A percentile compares a stretch with the other conserved stretches of the same genome.
These are phyloP conservation scores for Macrolepiota albuminosa DNA, from an alignment of 768 basidiomycete genomes.

Conservation along the genomic window DNA sequence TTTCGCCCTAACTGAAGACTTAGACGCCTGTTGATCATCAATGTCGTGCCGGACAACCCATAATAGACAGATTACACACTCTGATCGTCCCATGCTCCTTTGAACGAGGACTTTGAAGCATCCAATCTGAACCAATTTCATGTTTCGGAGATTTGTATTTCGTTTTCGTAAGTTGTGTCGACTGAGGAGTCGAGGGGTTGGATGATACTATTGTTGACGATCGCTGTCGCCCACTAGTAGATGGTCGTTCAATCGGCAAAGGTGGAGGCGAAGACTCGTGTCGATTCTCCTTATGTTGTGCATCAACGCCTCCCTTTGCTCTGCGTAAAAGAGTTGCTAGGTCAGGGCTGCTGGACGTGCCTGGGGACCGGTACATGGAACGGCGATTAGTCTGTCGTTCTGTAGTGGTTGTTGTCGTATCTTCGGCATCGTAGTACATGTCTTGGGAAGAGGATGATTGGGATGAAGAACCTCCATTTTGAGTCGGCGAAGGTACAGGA, in stretches of 20 bases:
- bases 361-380: conserved; percentile 83
- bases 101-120: conserved; percentile 41
- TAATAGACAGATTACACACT: conserved; percentile 29
- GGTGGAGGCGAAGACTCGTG: conserved; percentile 39
- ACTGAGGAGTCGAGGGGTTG: conserved; percentile 21
- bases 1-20: conserved; percentile 67
- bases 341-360: conserved; percentile 90
- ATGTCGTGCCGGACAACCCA: background rate
- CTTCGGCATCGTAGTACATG: conserved; percentile 61
- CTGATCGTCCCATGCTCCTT: conserved; percentile 45
- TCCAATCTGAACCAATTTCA: conserved; percentile 35
- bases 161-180: conserved; percentile 30
- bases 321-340: conserved; percentile 83
- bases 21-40: conserved; percentile 34
- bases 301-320: conserved; percentile 52
- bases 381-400: conserved; percentile 73
- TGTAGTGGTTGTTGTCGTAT: conserved; percentile 25
- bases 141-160: conserved; percentile 22
- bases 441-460: conserved; percentile 55
- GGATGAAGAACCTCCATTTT: conserved; percentile 29
- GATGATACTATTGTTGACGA: conserved; percentile 37
- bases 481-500: conserved; percentile 27
- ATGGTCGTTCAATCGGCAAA: conserved; percentile 31
- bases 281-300: conserved; percentile 26
- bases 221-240: conserved; percentile 29